Conservation (phyloP, 192 early-diverging fungal species). For the Coemansia sp. region DNA sequence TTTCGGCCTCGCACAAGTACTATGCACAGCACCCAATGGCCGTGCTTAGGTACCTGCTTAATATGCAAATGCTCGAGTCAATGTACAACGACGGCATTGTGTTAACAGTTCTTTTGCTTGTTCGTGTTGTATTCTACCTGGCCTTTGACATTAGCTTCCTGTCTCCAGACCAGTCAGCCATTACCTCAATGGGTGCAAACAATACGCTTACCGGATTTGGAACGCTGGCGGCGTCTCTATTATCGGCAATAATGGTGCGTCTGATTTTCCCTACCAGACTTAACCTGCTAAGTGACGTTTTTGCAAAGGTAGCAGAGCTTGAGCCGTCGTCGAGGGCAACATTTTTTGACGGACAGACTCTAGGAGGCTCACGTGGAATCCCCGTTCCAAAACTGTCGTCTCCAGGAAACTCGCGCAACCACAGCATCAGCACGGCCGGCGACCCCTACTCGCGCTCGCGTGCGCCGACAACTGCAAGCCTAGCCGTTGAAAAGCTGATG, state of each 20-base stretch:
- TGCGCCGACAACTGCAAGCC: slow-evolving; percentile 39
- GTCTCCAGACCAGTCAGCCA: slow-evolving; percentile 15
- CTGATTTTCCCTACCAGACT: slow-evolving; percentile 26
- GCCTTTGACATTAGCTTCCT: slow-evolving; percentile 47
- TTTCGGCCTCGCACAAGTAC: slow-evolving; percentile 17
- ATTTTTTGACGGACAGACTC: slow-evolving; percentile 33
- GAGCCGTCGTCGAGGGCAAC: slow-evolving; percentile 13
- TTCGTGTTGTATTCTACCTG: slow-evolving; percentile 27
- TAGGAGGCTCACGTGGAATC: background rate
- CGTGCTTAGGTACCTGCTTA: slow-evolving; percentile 22
- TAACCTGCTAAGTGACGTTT: slow-evolving; percentile 15
- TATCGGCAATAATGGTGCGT: slow-evolving; percentile 15
- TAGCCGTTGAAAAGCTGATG: slow-evolving; percentile 44
- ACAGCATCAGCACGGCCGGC: slow-evolving; percentile 19
- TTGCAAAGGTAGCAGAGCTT: slow-evolving; percentile 21
- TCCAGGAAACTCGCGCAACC: slow-evolving; percentile 19
- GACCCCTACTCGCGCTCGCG: slow-evolving; percentile 29
- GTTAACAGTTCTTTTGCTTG: slow-evolving; percentile 22
- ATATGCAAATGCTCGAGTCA: slow-evolving; percentile 29
- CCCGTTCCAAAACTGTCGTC: slow-evolving; percentile 19
- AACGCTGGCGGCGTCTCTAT: slow-evolving; percentile 34
- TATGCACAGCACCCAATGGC: slow-evolving; percentile 21
- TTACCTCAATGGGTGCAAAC: slow-evolving; percentile 18
- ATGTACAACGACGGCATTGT: slow-evolving; percentile 20
- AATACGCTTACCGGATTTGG: slow-evolving; percentile 34